Base-by-base conservation (phyloP, 2,329 filamentous ascomycete genomes). In the Calonectria leucothoes region DNA sequence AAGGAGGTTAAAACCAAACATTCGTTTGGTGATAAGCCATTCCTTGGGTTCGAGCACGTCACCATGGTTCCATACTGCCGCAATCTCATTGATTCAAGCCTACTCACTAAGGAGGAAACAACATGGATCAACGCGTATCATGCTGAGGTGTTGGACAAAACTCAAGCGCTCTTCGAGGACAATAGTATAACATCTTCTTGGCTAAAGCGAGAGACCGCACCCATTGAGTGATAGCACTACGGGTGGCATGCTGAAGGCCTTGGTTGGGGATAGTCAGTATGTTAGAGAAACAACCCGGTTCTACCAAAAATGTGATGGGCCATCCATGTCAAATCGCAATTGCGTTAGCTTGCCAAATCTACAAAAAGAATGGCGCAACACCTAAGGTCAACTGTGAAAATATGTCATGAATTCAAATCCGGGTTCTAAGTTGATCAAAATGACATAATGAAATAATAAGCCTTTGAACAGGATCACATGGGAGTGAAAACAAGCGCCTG, bases 11-110 rank as follows among this genome's bases (percentile, higher is more conserved):
- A 96, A 84, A 98, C 96, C 6, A 93, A 93, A 74, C 91, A 98
- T 84, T 92, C 93, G 42, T 98, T 98, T 82, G 96, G 96, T 25
- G 96, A 98, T 80, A 98, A 98, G 86, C 94, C 96, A 2, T 99
- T 94, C 86, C 88, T 98, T 42, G 95, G 96, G 4, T 99, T 99
- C 79, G 96, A 99, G 87, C 95, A 98, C 84, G 95, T 98, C 77
- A 99, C 97, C 0, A 95, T 99, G 95, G 95, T 96, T 23, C 97
- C 97, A 0, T 95, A 98, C 85, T 98, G 96, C 86, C 91, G 93
- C 74, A 98, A 95, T 74, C 87, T 99, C 76, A 95, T 98, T 76
- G 94, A 98, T 79, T 87, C 90, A 69, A 88, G 83, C 66, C 87
- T 98, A 39, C 86, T 99, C 77, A 95, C 92, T 0, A 87, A 88